Percentiles rank a stretch among this genome's conserved stretches.
These are phyloP conservation scores for Axilococcus clingmanii DNA, from an alignment of 139 green algal species.

Conservation along the genomic window DNA sequence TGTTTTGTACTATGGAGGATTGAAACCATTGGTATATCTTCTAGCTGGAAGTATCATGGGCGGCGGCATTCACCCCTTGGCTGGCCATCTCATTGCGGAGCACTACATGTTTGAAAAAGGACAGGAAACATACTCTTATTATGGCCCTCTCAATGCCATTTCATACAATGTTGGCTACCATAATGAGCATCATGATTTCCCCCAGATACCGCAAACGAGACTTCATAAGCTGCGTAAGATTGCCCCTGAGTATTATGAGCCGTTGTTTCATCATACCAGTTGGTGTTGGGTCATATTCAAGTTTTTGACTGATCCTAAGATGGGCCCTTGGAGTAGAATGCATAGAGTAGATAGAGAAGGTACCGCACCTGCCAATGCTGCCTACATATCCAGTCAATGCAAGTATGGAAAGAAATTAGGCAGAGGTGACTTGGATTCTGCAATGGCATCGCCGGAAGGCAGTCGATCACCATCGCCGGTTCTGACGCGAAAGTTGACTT, in stretches of 20 bases:
- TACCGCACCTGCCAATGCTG: conserved; percentile 8
- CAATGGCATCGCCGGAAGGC: neutral
- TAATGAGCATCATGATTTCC: conserved; percentile 80
- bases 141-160: conserved; percentile 57
- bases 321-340: conserved; percentile 40
- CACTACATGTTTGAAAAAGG: conserved; percentile 60
- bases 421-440: neutral
- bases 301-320: conserved; percentile 49
- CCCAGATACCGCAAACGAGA: conserved; percentile 52
- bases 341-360: conserved; percentile 6
- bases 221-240: conserved; percentile 47
- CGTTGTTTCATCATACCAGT: conserved; percentile 42
- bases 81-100: conserved; percentile 64
- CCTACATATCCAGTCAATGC: conserved; percentile 11
- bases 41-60: conserved; percentile 37
- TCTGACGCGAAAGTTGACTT: too few relatives aligned
- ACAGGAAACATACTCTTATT: conserved; percentile 75
- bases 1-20: conserved; percentile 37
- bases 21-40: conserved; percentile 50
- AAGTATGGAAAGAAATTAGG: neutral
- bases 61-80: conserved; percentile 56
- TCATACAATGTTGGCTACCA: conserved; percentile 72
- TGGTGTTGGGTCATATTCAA: conserved; percentile 53
- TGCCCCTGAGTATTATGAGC: conserved; percentile 61
- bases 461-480: too few relatives aligned